Conservation (phyloP, 1,284 basidiomycete species). For the Trametes sp. region DNA sequence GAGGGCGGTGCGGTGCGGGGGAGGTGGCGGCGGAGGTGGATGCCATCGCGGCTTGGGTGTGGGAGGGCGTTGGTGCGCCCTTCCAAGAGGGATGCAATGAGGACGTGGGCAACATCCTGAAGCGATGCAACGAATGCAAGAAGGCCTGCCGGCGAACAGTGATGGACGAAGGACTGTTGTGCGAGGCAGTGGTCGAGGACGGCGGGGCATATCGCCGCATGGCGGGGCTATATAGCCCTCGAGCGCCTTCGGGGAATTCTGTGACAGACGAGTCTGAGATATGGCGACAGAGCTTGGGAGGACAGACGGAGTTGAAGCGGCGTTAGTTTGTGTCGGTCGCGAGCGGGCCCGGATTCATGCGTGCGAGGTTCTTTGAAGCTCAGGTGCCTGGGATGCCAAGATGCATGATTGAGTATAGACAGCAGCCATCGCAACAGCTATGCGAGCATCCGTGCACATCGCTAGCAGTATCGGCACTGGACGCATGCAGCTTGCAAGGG, state of each 20-base stretch:
- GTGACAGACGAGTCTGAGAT: background rate
- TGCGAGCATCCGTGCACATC: too few relatives aligned
- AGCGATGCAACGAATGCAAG: too few relatives aligned
- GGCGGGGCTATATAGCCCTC: background rate
- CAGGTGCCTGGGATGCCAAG: background rate
- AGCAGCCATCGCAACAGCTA: too few relatives aligned
- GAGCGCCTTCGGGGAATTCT: background rate
- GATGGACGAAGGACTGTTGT: too few relatives aligned
- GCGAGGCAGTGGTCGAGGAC: too few relatives aligned
- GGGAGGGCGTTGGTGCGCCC: background rate
- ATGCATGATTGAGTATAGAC: too few relatives aligned
- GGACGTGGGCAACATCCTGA: background rate
- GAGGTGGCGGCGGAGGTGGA: background rate
- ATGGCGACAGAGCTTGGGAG: background rate
- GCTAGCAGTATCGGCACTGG: too few relatives aligned
- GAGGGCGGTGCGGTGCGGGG: conserved; percentile 11
- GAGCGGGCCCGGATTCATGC: background rate
- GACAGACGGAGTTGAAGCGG: background rate
- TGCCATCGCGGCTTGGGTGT: background rate
- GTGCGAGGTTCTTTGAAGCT: background rate
- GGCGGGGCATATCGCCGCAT: too few relatives aligned
- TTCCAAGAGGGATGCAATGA: background rate
- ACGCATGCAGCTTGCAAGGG: too few relatives aligned
- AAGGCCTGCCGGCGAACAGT: too few relatives aligned
- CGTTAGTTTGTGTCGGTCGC: background rate